Conservation (phyloP, 495 filamentous ascomycete genomes). For the Pyronema domesticum region DNA sequence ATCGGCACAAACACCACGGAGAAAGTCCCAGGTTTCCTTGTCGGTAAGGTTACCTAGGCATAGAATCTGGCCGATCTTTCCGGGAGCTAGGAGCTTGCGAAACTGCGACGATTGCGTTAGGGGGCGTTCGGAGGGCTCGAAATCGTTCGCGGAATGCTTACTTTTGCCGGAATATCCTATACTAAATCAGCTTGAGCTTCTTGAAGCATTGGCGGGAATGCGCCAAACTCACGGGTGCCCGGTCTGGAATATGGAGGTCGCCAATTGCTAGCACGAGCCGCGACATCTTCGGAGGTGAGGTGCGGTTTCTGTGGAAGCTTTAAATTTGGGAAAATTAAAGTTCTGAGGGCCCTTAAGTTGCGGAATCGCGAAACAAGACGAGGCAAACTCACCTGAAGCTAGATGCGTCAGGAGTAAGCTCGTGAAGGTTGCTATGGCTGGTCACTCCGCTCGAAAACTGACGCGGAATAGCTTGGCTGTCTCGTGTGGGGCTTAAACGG, state of each 20-base stretch:
- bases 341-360: neutral
- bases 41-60: slow-evolving; percentile 95
- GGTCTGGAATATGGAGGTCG: slow-evolving; percentile 94
- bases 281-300: slow-evolving; percentile 26
- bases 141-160: slow-evolving; percentile 24
- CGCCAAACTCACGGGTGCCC: slow-evolving; percentile 49
- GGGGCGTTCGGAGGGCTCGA: slow-evolving; percentile 6
- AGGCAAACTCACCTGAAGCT: neutral
- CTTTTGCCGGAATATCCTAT: slow-evolving; percentile 82
- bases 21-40: slow-evolving; percentile 85
- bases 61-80: slow-evolving; percentile 94
- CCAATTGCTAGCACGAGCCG: slow-evolving; percentile 80
- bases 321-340: neutral
- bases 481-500: neutral
- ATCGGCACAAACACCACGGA: slow-evolving; percentile 77
- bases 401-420: neutral
- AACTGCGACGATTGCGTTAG: slow-evolving; percentile 42
- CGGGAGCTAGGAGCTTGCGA: slow-evolving; percentile 91
- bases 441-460: too few relatives aligned
- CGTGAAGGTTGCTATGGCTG: neutral
- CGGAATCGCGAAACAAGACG: neutral
- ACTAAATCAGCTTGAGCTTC: slow-evolving; percentile 4
- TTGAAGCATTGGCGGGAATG: slow-evolving; percentile 2
- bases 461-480: too few relatives aligned
- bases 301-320: neutral